phyloP scores from a whole-genome alignment of 208 protist genomes.

The Blechomonas ayalai region DNA sequence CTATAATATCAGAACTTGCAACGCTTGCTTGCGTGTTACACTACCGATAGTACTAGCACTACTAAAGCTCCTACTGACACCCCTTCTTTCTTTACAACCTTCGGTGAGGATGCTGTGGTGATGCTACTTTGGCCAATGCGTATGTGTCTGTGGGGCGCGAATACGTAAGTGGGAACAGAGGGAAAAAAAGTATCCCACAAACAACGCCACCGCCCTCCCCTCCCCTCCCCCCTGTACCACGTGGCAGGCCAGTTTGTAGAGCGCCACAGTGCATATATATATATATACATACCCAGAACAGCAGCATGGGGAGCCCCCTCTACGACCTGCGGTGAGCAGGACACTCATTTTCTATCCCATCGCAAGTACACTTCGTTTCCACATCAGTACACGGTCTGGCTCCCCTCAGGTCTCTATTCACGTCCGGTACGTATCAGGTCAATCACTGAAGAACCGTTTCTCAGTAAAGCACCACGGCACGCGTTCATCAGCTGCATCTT shows the following conservation, averaged over 20 bases:
- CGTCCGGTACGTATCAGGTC: slow-evolving; percentile 73
- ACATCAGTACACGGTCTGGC: too few species aligned
- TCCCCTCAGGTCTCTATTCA: slow-evolving; percentile 13
- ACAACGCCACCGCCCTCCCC: not conserved
- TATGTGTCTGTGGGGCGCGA: not conserved
- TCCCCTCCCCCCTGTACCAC: not conserved
- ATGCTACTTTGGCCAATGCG: not conserved
- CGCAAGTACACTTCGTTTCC: too few species aligned
- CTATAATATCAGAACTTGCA: slow-evolving; percentile 8
- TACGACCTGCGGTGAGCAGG: too few species aligned
- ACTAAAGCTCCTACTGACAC: not conserved
- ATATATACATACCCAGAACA: not conserved
- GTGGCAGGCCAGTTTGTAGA: not conserved
- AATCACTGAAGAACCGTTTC: slow-evolving; percentile 63
- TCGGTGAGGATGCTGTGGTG: not conserved
- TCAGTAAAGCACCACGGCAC: slow-evolving; percentile 84
- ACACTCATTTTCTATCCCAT: too few species aligned
- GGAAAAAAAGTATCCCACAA: not conserved
- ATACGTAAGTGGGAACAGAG: not conserved
- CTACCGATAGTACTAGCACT: not conserved
- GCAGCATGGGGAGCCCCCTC: not conserved
- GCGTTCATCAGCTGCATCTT: slow-evolving; percentile 50
- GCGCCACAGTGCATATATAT: not conserved
- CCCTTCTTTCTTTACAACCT: not conserved
- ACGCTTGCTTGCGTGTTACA: not conserved